A percentile compares a stretch with the other conserved stretches of the same genome.
Evolutionary conservation across 768 basidiomycete species (phyloP).

Genomic region (Mycena indigotica): DNA sequence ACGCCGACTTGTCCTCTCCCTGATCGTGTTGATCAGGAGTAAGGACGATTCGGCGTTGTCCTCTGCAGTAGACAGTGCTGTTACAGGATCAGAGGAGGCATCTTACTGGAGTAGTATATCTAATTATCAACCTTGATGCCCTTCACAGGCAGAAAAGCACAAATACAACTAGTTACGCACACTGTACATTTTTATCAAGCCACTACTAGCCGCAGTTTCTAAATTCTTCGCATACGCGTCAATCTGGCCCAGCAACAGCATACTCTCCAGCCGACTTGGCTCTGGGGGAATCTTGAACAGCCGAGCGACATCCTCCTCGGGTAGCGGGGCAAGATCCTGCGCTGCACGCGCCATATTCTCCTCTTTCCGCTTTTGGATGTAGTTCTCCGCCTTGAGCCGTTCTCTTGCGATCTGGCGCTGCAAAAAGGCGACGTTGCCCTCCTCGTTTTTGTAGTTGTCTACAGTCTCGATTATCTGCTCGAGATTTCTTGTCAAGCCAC

Average conservation of each 20-base stretch:
- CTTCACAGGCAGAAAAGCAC: not conserved
- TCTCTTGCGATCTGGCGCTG: conserved; percentile 88
- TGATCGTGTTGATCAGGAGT: conserved; percentile 41
- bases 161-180: conserved; percentile 37
- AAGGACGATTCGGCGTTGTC: conserved; percentile 16
- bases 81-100: conserved; percentile 38
- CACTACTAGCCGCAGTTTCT: conserved; percentile 60
- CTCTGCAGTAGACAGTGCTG: conserved; percentile 30
- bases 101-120: conserved; percentile 38
- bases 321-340: conserved; percentile 83
- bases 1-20: conserved; percentile 65
- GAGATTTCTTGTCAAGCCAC: conserved; percentile 72
- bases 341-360: conserved; percentile 79
- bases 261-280: conserved; percentile 84
- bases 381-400: conserved; percentile 74
- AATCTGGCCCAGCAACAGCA: conserved; percentile 84
- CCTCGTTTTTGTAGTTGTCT: conserved; percentile 86
- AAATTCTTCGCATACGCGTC: conserved; percentile 83
- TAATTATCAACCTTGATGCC: not conserved
- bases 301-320: conserved; percentile 82
- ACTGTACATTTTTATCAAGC: conserved; percentile 86
- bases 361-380: conserved; percentile 83
- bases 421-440: conserved; percentile 89
- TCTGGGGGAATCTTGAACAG: conserved; percentile 88
- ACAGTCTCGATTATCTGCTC: conserved; percentile 85